Base-by-base conservation (phyloP, 495 filamentous ascomycete genomes). In the Pseudotulostoma volvatum region DNA sequence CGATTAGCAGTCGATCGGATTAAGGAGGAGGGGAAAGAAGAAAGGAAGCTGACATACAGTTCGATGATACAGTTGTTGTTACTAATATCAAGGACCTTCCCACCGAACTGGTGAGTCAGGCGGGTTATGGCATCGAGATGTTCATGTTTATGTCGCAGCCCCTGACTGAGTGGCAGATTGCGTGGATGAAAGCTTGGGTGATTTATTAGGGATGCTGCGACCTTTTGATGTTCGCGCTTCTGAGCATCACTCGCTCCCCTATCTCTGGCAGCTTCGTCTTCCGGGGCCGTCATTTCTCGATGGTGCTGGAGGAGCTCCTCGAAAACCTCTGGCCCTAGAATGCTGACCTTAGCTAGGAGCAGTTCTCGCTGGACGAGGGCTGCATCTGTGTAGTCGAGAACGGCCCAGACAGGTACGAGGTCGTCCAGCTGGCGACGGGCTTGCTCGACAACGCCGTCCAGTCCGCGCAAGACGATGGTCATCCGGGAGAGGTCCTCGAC, bases 41-140 rank as follows among this genome's bases (percentile, higher is more conserved):
- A 7, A 8, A 37, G 7, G 2, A 28, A 19, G 37, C 11, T 28
- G 23, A 76, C 82, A 70, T 71, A 90, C 84, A 97, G 57, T 57
- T 97, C 90, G 45, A 97, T 85, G 61, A 96, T 95, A 63, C 88
- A 95, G 64, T 88, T 95, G 55, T 84, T 94, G 45, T 78, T 94
- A 63, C 84, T 93, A 47, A 97, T 96, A 65, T 97, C 90, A 56
- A 95, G 59, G 15, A 97, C 79, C 61, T 97, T 97, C 33, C 90
- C 90, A 17, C 85, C 86, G 57, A 97, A 97, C 54, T 97, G 90
- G 65, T 95, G 90, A 11, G 88, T 78, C 55, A 97, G 73, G 57
- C 92, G 83, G 34, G 87, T 96, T 52, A 97, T 90, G 20, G 76
- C 83, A 65, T 81, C 81, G 38, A 97, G 63, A 67, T 97, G 90